Conservation (phyloP, 371 early-diverging fungal species). For the Mucor velutinosus region DNA sequence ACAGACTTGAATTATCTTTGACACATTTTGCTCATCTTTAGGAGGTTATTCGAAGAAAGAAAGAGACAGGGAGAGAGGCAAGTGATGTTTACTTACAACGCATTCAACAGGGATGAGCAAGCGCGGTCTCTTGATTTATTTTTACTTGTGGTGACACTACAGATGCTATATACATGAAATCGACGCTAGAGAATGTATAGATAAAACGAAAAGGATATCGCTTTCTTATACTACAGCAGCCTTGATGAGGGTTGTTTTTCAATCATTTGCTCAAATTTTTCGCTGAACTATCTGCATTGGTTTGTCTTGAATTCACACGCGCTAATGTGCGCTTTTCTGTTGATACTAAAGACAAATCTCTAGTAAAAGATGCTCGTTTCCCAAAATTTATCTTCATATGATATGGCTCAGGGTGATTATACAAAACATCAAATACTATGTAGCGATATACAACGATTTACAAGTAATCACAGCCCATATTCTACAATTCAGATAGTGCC, state of each 20-base stretch:
- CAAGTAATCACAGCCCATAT: neutral
- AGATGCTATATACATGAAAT: neutral
- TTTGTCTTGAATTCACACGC: too few relatives aligned
- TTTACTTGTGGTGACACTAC: constrained; percentile 5
- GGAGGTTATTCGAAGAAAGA: neutral
- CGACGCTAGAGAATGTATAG: neutral
- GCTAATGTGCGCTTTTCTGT: too few relatives aligned
- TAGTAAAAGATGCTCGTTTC: too few relatives aligned
- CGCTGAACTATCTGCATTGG: too few relatives aligned
- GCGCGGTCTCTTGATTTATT: constrained; percentile 3
- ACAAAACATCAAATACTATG: neutral
- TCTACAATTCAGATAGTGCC: neutral
- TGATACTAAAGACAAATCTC: too few relatives aligned
- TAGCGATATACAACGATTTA: neutral
- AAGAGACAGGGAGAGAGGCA: neutral
- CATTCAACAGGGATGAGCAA: neutral
- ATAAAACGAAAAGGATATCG: neutral
- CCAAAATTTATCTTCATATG: too few relatives aligned
- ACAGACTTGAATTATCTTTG: neutral
- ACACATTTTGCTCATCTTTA: neutral
- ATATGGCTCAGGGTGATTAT: neutral
- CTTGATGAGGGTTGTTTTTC: neutral
- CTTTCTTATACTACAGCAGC: neutral
- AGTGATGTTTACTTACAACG: neutral
- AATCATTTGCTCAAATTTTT: neutral